Evolutionary conservation across 306 rosid species (phyloP), one percentile per base, ranked within the genome.

Genomic region (Coriaria nepalensis): DNA sequence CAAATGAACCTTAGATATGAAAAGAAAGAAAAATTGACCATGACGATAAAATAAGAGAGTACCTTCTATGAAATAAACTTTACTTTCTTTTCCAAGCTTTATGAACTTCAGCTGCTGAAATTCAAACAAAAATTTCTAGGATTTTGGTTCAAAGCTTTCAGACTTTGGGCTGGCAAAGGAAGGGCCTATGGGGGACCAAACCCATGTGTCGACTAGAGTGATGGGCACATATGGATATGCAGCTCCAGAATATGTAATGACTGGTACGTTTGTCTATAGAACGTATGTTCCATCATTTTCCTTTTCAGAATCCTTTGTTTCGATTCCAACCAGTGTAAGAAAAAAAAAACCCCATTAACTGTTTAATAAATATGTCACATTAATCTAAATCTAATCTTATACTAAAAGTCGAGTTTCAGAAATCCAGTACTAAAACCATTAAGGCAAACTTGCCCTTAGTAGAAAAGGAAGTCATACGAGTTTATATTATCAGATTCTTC

Each of bases 211-310:
- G 64, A 77, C 86, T 42, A 60, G 93, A 61, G 93, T 81, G 62
- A 81, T 81, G 93, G 86, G 93, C 45, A 81, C 93, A 43, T 81
- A 78, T 47, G 93, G 85, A 57, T 81, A 81, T 66, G 86, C 86
- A 47, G 93, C 86, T 38, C 86, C 86, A 6, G 86, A 81, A 68
- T 81, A 81, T 63, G 81, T 81, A 61, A 81, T 81, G 90, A 81
- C 90, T 45, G 90, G 90, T 81, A 63, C 65, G 90, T 68, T 52
- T 10, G 46, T 57, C 9, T 38, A 4, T 36, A 32, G 29, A 2
- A 10, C 2, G 13, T 14, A 10, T 9, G 9, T n/a, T 41, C 6
- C 9, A 52, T 29, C 41, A 15, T 53, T 40, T 39, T 45, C 46
- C 10, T 20, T 5, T 9, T n/a, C 11, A 7, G n/a, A 10, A 35